These are phyloP conservation scores for Mortierella sp. DNA, from an alignment of 371 early-diverging fungal species.

Conservation along the genomic window DNA sequence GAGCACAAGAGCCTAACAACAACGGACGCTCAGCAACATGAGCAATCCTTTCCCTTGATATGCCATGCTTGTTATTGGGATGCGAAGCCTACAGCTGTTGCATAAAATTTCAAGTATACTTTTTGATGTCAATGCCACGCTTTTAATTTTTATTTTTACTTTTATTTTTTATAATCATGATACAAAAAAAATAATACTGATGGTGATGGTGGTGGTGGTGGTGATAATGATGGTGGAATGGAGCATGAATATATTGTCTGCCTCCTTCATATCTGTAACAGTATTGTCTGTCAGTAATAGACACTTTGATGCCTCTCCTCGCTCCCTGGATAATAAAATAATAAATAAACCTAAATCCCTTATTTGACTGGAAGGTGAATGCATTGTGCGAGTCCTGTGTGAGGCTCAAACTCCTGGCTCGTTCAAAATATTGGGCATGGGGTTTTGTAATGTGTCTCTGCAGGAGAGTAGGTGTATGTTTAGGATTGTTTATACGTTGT, in stretches of 20 bases:
- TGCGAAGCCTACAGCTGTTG: neutral
- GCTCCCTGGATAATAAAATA: neutral
- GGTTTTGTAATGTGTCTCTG: neutral
- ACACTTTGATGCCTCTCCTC: neutral
- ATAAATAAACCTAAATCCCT: neutral
- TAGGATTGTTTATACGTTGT: too few relatives aligned
- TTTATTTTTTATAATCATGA: neutral
- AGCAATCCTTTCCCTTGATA: conserved; percentile 14
- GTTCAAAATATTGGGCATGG: neutral
- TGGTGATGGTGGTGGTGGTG: neutral
- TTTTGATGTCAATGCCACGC: neutral
- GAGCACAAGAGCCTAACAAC: neutral
- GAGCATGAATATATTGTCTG: neutral
- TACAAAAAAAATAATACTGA: neutral
- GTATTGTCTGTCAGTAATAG: neutral
- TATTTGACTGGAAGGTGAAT: neutral
- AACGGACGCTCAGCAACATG: conserved; percentile 1
- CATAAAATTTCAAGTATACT: neutral
- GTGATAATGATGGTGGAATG: neutral
- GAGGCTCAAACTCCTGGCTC: conserved; percentile 1
- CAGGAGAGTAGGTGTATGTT: neutral
- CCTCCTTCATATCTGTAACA: neutral
- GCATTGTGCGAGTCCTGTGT: neutral
- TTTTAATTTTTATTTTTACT: neutral
- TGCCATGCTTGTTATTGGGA: conserved; percentile 52